These are phyloP conservation scores for Kodamaea alishanica DNA, from an alignment of 1,139 yeast species.

Conservation along the genomic window DNA sequence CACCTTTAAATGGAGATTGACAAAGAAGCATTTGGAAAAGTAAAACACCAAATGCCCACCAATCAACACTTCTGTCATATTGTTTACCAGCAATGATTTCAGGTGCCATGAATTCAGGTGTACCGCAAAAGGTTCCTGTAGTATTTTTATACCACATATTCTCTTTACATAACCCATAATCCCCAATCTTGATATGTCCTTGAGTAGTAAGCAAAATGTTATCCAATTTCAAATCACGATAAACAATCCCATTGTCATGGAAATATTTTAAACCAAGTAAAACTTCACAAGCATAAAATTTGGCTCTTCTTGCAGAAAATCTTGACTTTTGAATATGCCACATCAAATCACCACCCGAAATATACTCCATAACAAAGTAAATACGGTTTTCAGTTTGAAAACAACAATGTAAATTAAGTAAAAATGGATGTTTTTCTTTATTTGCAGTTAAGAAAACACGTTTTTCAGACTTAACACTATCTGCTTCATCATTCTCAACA, in stretches of 20 bases:
- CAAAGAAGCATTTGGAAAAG: slow-evolving; percentile 94
- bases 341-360: slow-evolving; percentile 98
- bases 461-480: slow-evolving; percentile 90
- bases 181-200: slow-evolving; percentile 97
- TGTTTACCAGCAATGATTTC: slow-evolving; percentile 91
- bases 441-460: slow-evolving; percentile 89
- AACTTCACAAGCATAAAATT: slow-evolving; percentile 96
- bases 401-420: slow-evolving; percentile 87
- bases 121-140: slow-evolving; percentile 96
- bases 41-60: slow-evolving; percentile 99
- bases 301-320: slow-evolving; percentile 87
- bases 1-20: slow-evolving; percentile 97
- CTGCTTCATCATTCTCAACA: slow-evolving; percentile 93
- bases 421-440: slow-evolving; percentile 86
- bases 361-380: slow-evolving; percentile 96
- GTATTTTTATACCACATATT: slow-evolving; percentile 90
- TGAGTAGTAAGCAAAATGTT: slow-evolving; percentile 81
- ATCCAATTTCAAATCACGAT: slow-evolving; percentile 94
- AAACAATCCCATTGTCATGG: slow-evolving; percentile 93
- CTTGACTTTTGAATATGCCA: slow-evolving; percentile 96
- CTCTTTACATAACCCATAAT: slow-evolving; percentile 95
- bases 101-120: slow-evolving; percentile 99
- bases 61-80: slow-evolving; percentile 91
- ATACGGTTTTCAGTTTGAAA: slow-evolving; percentile 97
- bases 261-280: slow-evolving; percentile 84